A percentile compares a stretch with the other conserved stretches of the same genome.
phyloP scores from a whole-genome alignment of 139 green algal genomes.

The Marvania coccoides region DNA sequence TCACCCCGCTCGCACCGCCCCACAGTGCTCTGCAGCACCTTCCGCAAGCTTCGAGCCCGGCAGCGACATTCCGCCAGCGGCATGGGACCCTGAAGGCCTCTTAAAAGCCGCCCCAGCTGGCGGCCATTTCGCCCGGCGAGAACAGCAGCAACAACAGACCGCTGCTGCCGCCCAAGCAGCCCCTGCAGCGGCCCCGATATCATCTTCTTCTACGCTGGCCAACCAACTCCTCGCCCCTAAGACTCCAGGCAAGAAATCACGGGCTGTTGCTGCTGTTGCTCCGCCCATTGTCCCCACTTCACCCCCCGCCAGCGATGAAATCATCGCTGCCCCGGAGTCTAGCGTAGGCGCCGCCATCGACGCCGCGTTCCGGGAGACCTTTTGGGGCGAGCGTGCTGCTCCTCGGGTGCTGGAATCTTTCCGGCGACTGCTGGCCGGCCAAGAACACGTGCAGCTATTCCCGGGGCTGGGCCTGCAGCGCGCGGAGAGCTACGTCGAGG shows the following conservation, averaged over 20 bases:
- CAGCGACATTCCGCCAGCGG: not conserved
- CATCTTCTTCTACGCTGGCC: too few relatives aligned
- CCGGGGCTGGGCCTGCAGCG: conserved; percentile 18
- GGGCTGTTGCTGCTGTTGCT: too few relatives aligned
- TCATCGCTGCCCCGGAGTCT: too few relatives aligned
- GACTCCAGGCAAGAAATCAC: too few relatives aligned
- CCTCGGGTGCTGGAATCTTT: conserved; percentile 21
- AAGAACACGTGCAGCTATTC: not conserved
- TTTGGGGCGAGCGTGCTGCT: conserved; percentile 12
- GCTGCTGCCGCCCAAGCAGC: not conserved
- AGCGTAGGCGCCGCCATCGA: conserved; percentile 1
- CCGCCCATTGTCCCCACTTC: too few relatives aligned
- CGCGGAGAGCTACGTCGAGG: conserved; percentile 21
- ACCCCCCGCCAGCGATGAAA: too few relatives aligned
- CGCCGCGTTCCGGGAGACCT: not conserved
- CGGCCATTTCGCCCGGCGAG: not conserved
- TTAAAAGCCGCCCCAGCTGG: not conserved
- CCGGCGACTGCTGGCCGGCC: not conserved
- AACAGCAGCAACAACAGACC: not conserved
- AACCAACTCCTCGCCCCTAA: too few relatives aligned
- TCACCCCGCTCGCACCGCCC: too few relatives aligned
- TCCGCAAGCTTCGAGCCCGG: too few relatives aligned
- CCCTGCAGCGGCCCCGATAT: not conserved
- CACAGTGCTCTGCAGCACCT: too few relatives aligned
- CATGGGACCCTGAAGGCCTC: conserved; percentile 5